phyloP scores from a whole-genome alignment of 1,284 basidiomycete species.

The Ceratobasidium sp. region DNA sequence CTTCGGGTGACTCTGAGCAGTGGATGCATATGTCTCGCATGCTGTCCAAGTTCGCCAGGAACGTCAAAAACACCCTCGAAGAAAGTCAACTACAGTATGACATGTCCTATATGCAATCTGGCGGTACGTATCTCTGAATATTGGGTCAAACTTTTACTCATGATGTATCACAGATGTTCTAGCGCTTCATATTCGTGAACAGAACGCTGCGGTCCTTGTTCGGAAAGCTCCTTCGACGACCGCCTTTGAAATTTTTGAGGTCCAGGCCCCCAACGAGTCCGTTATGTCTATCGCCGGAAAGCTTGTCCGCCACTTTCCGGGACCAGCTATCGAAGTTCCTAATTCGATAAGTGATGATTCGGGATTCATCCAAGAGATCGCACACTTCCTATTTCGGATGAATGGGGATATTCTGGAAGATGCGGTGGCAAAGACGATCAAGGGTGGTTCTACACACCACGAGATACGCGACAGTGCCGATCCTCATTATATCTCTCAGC shows the following conservation, averaged over 20 bases:
- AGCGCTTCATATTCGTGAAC: slow-evolving; percentile 56
- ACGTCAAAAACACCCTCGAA: neutral
- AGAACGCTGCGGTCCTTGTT: slow-evolving; percentile 60
- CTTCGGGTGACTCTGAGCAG: neutral
- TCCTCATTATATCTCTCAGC: slow-evolving; percentile 59
- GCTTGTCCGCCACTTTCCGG: slow-evolving; percentile 55
- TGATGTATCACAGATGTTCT: slow-evolving; percentile 50
- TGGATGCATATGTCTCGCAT: neutral
- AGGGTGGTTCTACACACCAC: slow-evolving; percentile 40
- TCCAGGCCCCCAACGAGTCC: slow-evolving; percentile 51
- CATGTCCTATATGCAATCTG: neutral
- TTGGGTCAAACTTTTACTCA: neutral
- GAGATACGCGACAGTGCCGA: slow-evolving; percentile 53
- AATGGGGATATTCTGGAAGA: slow-evolving; percentile 47
- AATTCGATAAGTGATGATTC: slow-evolving; percentile 48
- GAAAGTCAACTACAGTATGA: neutral
- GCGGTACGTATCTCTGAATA: neutral
- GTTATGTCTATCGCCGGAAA: slow-evolving; percentile 57
- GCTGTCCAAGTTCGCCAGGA: neutral
- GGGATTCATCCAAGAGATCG: slow-evolving; percentile 51
- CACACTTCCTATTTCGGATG: slow-evolving; percentile 55
- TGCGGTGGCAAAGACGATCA: slow-evolving; percentile 46
- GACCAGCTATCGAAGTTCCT: slow-evolving; percentile 46
- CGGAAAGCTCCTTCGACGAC: slow-evolving; percentile 49
- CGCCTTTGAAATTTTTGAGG: slow-evolving; percentile 59